Base-by-base conservation (phyloP, 768 basidiomycete species). In the Suillus subaureus region DNA sequence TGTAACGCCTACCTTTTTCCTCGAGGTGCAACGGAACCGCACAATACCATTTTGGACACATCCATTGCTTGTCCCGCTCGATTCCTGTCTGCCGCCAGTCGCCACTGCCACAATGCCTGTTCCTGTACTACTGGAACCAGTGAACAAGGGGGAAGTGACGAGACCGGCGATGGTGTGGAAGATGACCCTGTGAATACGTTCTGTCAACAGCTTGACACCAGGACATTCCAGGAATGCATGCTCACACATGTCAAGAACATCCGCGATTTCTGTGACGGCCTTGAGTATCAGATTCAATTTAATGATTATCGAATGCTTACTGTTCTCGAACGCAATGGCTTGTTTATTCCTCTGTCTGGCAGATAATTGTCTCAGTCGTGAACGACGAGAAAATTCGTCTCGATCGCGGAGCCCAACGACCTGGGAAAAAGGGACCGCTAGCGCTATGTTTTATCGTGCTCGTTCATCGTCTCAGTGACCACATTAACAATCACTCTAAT, bases 1-100 rank as follows among this genome's bases (percentile, higher is more conserved):
- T n/a, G 69, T 71, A 23, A 21, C 43, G 15, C 68, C 70, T 4
- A 51, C 7, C 12, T 73, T 73, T 45, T 73, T 72, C 52, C 70
- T 68, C 0, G 54, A 73, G 51, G 72, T 70, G 1, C 28, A 45
- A 35, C 39, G 62, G 3, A 62, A 70, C 33, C 49, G 71, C 16
- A 69, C 67, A 6, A 62, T 57, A 18, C 72, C 68, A 1, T 72
- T 72, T 54, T 72, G 71, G n/a, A 4, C n/a, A 23, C 23, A 23
- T 23, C 11, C 4, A 0, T 49, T 23, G 47, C 12, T 49, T 4
- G n/a, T 5, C 23, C 45, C 21, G n/a, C 45, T 49, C 47, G 13
- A 49, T 49, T 49, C 47, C 47, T 26, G 47, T 26, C 47, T n/a
- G 4, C 47, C 47, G 2, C 47, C 1, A 9, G n/a, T 4, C 47